These are phyloP conservation scores for Anthoceros angustus DNA, from an alignment of 225 moss, liverwort and hornwort genomes.

Conservation along the genomic window DNA sequence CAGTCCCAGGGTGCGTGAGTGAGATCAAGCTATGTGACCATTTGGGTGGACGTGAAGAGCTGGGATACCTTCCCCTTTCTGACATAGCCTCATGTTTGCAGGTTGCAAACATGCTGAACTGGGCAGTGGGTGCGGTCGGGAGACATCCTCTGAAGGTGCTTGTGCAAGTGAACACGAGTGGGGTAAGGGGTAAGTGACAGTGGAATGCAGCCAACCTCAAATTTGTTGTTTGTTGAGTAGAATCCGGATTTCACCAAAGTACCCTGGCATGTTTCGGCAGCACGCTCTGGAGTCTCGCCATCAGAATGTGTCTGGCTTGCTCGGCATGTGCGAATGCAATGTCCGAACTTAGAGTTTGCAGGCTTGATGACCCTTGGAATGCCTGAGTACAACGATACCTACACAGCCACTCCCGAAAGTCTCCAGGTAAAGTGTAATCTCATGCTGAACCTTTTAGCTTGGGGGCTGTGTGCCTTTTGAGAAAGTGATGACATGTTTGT, in stretches of 20 bases:
- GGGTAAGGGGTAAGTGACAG: slow-evolving; percentile 56
- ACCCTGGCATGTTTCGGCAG: slow-evolving; percentile 9
- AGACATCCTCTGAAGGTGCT: slow-evolving; percentile 66
- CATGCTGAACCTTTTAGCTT: neutral
- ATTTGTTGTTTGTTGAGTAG: too few species aligned
- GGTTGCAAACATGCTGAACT: slow-evolving; percentile 73
- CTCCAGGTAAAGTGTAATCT: slow-evolving; percentile 28
- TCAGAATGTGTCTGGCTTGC: slow-evolving; percentile 70
- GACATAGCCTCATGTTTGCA: slow-evolving; percentile 8
- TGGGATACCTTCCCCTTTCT: neutral
- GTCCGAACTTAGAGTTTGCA: slow-evolving; percentile 66
- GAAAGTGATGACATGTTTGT: too few species aligned
- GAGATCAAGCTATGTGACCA: too few species aligned
- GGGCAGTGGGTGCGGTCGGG: slow-evolving; percentile 61
- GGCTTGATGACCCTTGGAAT: slow-evolving; percentile 95
- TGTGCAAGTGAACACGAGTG: slow-evolving; percentile 88
- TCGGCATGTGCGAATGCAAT: slow-evolving; percentile 61
- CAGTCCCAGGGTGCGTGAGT: slow-evolving; percentile 85
- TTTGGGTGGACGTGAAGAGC: neutral
- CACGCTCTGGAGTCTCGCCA: slow-evolving; percentile 80
- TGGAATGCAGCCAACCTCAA: too few species aligned
- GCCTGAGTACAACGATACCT: slow-evolving; percentile 27
- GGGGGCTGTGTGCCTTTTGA: too few species aligned
- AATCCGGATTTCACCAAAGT: too few species aligned
- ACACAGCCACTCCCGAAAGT: slow-evolving; percentile 74